Conservation (phyloP, 305 asterid genomes). For the Withania somnifera region DNA sequence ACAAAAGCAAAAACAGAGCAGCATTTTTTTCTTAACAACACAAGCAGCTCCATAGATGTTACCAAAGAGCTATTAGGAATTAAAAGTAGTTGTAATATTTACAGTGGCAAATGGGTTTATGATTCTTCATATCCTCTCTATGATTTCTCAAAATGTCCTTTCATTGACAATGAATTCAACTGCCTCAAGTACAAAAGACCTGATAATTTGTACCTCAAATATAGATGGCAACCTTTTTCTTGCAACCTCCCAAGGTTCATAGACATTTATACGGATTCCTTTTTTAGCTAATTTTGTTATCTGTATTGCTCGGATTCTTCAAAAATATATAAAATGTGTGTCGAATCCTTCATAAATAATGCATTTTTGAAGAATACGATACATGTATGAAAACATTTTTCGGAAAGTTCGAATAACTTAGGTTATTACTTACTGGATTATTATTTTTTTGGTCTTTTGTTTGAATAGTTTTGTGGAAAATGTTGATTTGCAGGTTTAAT, state of each 20-base stretch:
- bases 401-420: too few species aligned
- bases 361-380: too few species aligned
- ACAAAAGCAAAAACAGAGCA: constrained; percentile 19
- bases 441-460: background rate
- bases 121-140: constrained; percentile 81
- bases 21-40: constrained; percentile 17
- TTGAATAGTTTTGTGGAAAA: background rate
- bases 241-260: constrained; percentile 62
- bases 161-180: constrained; percentile 73
- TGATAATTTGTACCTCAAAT: constrained; percentile 62
- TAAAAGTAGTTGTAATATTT: constrained; percentile 45
- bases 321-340: too few species aligned
- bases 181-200: constrained; percentile 69
- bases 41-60: constrained; percentile 9
- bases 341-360: too few species aligned
- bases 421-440: too few species aligned
- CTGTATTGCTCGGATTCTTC: too few species aligned
- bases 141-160: constrained; percentile 62
- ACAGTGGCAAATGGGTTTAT: constrained; percentile 71
- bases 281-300: background rate
- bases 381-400: too few species aligned
- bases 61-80: constrained; percentile 15
- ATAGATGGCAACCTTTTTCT: constrained; percentile 85
- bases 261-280: background rate
- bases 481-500: constrained; percentile 52